Conservation (phyloP, 257 asterid species). For the Vinca minor region DNA sequence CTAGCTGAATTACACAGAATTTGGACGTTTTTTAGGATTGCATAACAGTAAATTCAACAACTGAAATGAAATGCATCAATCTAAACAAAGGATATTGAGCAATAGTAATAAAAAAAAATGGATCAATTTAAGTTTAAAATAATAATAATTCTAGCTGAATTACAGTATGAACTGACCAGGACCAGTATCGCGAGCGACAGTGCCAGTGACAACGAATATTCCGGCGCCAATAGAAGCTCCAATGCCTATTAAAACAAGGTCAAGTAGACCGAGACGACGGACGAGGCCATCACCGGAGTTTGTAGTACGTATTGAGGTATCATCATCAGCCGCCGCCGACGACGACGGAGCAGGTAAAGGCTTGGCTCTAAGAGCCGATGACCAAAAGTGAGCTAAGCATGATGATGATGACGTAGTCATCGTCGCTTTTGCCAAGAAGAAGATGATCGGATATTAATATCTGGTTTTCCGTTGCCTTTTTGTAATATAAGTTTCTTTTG, state of each 20-base stretch:
- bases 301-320: constrained; percentile 26
- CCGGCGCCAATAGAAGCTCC: constrained; percentile 99
- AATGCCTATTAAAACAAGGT: constrained; percentile 75
- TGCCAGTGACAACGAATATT: constrained; percentile 91
- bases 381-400: constrained; percentile 55
- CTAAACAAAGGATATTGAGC: too few relatives aligned
- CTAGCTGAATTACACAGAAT: too few relatives aligned
- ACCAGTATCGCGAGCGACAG: constrained; percentile 89
- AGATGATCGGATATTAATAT: background rate
- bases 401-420: constrained; percentile 35
- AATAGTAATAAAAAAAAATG: background rate
- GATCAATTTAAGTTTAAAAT: background rate
- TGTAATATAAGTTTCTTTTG: too few relatives aligned
- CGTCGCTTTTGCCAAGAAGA: background rate
- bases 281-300: constrained; percentile 53
- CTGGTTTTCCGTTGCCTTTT: too few relatives aligned
- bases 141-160: constrained; percentile 4
- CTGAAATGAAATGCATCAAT: background rate
- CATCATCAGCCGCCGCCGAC: too few relatives aligned
- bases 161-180: constrained; percentile 50
- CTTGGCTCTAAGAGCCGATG: constrained; percentile 69
- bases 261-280: constrained; percentile 70
- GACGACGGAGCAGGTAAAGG: constrained; percentile 39
- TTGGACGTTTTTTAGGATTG: background rate
- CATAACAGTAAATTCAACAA: background rate